Evolutionary conservation across 257 asterid genomes (phyloP), one percentile per base, ranked within the genome.

Genomic region (Nicotiana undulata): DNA sequence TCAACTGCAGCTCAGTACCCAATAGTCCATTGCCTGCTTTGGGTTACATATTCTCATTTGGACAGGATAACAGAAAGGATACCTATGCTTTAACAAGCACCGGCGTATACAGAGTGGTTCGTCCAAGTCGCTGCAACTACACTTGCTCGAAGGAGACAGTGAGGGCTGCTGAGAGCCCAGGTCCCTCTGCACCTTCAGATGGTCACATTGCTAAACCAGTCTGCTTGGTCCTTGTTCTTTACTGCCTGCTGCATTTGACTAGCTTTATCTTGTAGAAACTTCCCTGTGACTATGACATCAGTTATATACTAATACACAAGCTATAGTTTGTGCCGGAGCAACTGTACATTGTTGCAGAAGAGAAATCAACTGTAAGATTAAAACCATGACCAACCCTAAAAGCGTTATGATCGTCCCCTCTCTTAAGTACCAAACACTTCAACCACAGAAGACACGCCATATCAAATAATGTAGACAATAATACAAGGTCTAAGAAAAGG

Each of bases 91-190:
- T 92, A 74, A 88, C 99, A 51, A 86, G 84, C 87, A 88, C 88
- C 52, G 99, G 98, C 0, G 97, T 91, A 61, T 95, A 92, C 83
- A 86, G 97, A 84, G 88, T 93, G 3, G 98, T 93, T 83, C 89
- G 97, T 28, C 98, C 99, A 11, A 93, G 97, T 84, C 88, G 98
- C n/a, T 95, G 99, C 82, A 88, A 84, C 55, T 93, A 90, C 83
- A 82, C 87, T 65, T 93, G 99, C 92, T 83, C 97, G 0, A 91
- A 89, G 92, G 98, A 95, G 88, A 91, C 78, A 0, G 83, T 53
- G 37, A 67, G 82, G 1, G 53, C 92, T 7, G 56, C 80, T 37
- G 65, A 26, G 2, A 76, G 60, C 37, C 82, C 86, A 58, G 81
- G 90, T 46, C 83, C 87, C 9, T 66, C 82, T 15, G 75, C 95